Evolutionary conservation across 1,284 basidiomycete species (phyloP).

Genomic region (Erythrobasidium hasegawianum): DNA sequence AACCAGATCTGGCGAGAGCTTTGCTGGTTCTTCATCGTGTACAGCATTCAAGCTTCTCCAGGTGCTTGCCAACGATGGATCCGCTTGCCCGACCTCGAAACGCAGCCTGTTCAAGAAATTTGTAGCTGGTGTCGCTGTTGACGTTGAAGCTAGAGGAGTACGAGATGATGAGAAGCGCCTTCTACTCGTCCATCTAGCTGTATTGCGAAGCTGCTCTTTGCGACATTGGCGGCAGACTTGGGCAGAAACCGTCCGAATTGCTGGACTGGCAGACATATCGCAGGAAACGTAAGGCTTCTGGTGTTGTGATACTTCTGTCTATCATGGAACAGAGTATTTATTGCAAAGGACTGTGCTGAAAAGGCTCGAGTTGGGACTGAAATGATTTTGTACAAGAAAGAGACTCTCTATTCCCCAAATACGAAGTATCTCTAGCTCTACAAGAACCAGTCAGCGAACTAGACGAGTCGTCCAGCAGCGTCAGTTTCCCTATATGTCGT

Average conservation of each 20-base stretch:
- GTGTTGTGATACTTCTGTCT: too few relatives aligned
- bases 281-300: too few relatives aligned
- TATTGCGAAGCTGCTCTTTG: not conserved
- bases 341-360: not conserved
- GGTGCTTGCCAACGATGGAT: not conserved
- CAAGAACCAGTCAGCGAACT: not conserved
- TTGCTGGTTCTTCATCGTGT: constrained; percentile 8
- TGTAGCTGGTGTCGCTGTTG: constrained; percentile 5
- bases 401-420: too few relatives aligned
- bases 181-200: not conserved
- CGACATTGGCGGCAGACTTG: not conserved
- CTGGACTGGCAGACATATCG: not conserved
- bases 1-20: constrained; percentile 9
- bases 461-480: constrained; percentile 18
- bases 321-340: not conserved
- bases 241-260: not conserved
- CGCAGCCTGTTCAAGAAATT: constrained; percentile 6
- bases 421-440: constrained; percentile 1
- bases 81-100: constrained; percentile 16
- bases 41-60: constrained; percentile 16
- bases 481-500: constrained; percentile 16
- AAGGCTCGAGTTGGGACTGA: too few relatives aligned
- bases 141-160: constrained; percentile 12
- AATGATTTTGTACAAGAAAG: too few relatives aligned
- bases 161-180: not conserved